These are phyloP conservation scores for Trichoderma erinaceum DNA, from an alignment of 495 filamentous ascomycete species.

Conservation along the genomic window DNA sequence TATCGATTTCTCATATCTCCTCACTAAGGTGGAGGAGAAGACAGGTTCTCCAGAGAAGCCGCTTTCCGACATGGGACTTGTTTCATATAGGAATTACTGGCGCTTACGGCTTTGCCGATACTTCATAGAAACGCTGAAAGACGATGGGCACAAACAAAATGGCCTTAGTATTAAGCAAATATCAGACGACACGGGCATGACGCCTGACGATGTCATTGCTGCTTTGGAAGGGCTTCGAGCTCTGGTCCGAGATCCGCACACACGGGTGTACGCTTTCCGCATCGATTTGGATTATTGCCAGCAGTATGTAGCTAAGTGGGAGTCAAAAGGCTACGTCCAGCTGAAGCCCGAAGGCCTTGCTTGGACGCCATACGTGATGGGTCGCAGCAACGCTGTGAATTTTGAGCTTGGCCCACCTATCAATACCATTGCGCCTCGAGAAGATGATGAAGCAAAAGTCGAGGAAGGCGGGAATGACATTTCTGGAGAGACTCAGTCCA, in stretches of 20 bases:
- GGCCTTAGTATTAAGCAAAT: slow-evolving; percentile 69
- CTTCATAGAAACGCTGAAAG: slow-evolving; percentile 46
- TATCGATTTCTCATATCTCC: slow-evolving; percentile 96
- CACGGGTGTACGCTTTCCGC: slow-evolving; percentile 79
- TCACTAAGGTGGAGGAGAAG: slow-evolving; percentile 88
- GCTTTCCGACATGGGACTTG: slow-evolving; percentile 93
- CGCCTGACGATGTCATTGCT: slow-evolving; percentile 90
- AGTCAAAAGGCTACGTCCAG: slow-evolving; percentile 76
- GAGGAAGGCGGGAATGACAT: slow-evolving; percentile 25
- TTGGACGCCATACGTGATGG: slow-evolving; percentile 99
- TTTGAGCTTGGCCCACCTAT: slow-evolving; percentile 79
- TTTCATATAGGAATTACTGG: slow-evolving; percentile 98
- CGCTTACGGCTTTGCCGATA: slow-evolving; percentile 74
- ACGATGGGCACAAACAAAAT: slow-evolving; percentile 50
- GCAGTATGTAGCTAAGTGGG: slow-evolving; percentile 79
- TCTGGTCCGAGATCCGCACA: slow-evolving; percentile 82
- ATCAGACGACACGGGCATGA: slow-evolving; percentile 89
- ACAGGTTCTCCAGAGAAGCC: slow-evolving; percentile 97
- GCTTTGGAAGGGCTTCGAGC: slow-evolving; percentile 84
- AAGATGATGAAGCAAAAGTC: slow-evolving; percentile 55
- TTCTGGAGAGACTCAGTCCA: slow-evolving; percentile 29
- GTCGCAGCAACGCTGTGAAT: slow-evolving; percentile 71
- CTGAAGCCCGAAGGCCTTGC: slow-evolving; percentile 75
- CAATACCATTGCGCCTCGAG: slow-evolving; percentile 80
- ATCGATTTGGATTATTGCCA: slow-evolving; percentile 75